A percentile compares a stretch with the other conserved stretches of the same genome.
These are phyloP conservation scores for Beauveria scarabaeidicola DNA, from an alignment of 2,329 filamentous ascomycete genomes.

Conservation along the genomic window DNA sequence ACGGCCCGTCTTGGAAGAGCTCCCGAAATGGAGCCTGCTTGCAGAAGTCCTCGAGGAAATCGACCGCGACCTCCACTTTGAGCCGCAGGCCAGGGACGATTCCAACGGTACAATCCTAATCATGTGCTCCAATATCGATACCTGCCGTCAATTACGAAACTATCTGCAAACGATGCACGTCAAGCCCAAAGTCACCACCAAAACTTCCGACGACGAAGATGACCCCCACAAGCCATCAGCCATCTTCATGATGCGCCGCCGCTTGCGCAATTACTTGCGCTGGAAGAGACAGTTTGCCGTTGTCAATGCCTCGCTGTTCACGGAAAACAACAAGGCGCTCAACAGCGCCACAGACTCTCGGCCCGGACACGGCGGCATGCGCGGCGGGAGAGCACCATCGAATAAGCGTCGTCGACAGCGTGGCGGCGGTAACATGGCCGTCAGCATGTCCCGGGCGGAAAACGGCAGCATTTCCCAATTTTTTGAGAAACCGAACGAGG, in stretches of 20 bases:
- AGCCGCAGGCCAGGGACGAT: constrained; percentile 65
- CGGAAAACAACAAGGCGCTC: constrained; percentile 70
- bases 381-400: constrained; percentile 55
- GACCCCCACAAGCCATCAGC: constrained; percentile 58
- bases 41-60: constrained; percentile 92
- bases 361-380: constrained; percentile 34
- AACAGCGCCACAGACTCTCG: constrained; percentile 56
- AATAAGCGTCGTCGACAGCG: constrained; percentile 83
- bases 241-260: constrained; percentile 82
- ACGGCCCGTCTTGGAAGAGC: constrained; percentile 78
- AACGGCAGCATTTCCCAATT: constrained; percentile 68
- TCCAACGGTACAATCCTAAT: constrained; percentile 89
- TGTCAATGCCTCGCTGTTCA: constrained; percentile 70
- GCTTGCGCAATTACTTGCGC: constrained; percentile 73
- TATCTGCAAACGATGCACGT: constrained; percentile 88
- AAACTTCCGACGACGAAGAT: constrained; percentile 33
- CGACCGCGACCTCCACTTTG: constrained; percentile 80
- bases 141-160: constrained; percentile 80
- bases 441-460: constrained; percentile 53
- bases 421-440: constrained; percentile 59
- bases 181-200: constrained; percentile 40
- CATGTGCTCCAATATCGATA: constrained; percentile 86
- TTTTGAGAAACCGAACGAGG: constrained; percentile 75
- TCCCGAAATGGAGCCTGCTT: constrained; percentile 86
- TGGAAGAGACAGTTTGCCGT: constrained; percentile 89